Percentiles rank a stretch among this genome's conserved stretches.
Conservation (phyloP, 768 basidiomycete species). For the Tulasnella sp. region DNA sequence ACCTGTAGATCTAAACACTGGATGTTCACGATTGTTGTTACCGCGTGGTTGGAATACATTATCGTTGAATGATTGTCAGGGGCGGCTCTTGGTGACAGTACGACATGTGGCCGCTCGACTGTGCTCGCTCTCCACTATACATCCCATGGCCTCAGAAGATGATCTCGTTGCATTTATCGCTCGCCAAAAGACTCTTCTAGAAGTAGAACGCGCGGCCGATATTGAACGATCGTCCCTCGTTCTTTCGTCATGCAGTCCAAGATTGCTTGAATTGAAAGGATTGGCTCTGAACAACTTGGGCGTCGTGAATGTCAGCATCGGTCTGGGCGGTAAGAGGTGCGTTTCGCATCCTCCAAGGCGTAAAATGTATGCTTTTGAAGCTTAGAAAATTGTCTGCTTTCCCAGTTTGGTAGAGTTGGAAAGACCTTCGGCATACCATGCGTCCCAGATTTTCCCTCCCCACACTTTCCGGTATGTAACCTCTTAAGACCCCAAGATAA, state of each 20-base stretch:
- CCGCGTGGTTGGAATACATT: too few species aligned
- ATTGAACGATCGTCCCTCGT: slow-evolving; percentile 68
- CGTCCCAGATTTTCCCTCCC: slow-evolving; percentile 61
- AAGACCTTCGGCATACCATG: slow-evolving; percentile 69
- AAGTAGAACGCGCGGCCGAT: slow-evolving; percentile 72
- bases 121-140: too few species aligned
- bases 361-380: too few species aligned
- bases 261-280: slow-evolving; percentile 80
- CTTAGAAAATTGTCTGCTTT: too few species aligned
- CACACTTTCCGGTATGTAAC: slow-evolving; percentile 63
- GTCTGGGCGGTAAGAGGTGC: slow-evolving; percentile 88
- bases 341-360: slow-evolving; percentile 2
- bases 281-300: slow-evolving; percentile 68
- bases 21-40: too few species aligned
- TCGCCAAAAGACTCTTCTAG: slow-evolving; percentile 55
- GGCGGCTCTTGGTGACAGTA: too few species aligned
- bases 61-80: too few species aligned
- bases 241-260: slow-evolving; percentile 71
- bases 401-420: slow-evolving; percentile 77
- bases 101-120: too few species aligned
- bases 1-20: too few species aligned
- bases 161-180: slow-evolving; percentile 49
- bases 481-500: neutral
- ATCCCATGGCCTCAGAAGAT: slow-evolving; percentile 16
- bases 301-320: slow-evolving; percentile 60